Conservation (phyloP, 1,284 basidiomycete species). For the Naganishia albida region DNA sequence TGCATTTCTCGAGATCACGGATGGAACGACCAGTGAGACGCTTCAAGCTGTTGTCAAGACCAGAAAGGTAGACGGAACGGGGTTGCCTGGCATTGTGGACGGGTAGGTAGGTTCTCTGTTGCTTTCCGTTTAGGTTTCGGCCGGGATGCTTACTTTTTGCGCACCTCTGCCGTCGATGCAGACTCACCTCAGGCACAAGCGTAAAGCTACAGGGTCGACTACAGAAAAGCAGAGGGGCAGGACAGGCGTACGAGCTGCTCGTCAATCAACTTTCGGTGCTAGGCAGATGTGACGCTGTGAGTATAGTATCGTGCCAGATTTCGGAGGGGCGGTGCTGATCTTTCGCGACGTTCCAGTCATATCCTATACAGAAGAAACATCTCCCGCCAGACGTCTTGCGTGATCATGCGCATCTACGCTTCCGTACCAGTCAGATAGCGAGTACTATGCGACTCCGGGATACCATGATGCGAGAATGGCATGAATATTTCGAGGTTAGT, state of each 20-base stretch:
- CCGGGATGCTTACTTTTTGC: not conserved
- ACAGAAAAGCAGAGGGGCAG: conserved; percentile 65
- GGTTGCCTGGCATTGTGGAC: conserved; percentile 42
- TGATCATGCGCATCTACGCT: conserved; percentile 77
- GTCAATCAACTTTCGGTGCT: conserved; percentile 67
- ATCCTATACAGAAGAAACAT: conserved; percentile 84
- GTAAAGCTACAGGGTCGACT: conserved; percentile 69
- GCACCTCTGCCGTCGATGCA: not conserved
- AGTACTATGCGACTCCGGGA: conserved; percentile 75
- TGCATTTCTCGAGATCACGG: conserved; percentile 77
- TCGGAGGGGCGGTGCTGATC: not conserved
- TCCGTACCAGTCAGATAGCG: conserved; percentile 70
- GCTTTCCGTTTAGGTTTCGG: not conserved
- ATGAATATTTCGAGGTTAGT: conserved; percentile 69
- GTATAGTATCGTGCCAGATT: conserved; percentile 38
- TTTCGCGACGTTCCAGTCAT: conserved; percentile 57
- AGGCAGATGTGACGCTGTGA: conserved; percentile 72
- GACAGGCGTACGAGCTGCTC: conserved; percentile 73
- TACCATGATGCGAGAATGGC: conserved; percentile 60
- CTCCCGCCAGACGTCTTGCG: conserved; percentile 73
- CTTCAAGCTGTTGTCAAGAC: conserved; percentile 76
- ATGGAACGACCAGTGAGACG: conserved; percentile 69
- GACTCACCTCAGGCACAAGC: conserved; percentile 61
- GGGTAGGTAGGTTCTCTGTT: conserved; percentile 51
- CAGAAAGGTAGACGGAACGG: conserved; percentile 33